Percentiles rank a stretch among this genome's conserved stretches.
Conservation (phyloP, 129 eudicot species). For the Glebionis coronaria region DNA sequence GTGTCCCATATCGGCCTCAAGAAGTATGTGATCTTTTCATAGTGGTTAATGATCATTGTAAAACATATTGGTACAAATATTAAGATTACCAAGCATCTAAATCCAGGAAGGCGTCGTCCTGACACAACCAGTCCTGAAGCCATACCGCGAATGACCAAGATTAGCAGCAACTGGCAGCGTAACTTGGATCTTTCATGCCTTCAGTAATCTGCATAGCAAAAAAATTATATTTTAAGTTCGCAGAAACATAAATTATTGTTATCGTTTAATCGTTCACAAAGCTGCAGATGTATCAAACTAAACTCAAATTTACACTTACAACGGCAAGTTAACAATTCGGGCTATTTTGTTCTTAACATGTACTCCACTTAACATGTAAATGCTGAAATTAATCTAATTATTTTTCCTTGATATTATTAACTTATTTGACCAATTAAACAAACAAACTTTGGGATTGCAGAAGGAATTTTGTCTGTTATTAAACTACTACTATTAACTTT, state of each 20-base stretch:
- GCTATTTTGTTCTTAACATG: too few relatives aligned
- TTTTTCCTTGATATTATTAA: not conserved
- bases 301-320: too few relatives aligned
- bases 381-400: not conserved
- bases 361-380: not conserved
- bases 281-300: too few relatives aligned
- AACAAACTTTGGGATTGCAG: constrained; percentile 1
- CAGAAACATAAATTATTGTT: too few relatives aligned
- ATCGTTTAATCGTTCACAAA: too few relatives aligned
- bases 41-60: constrained; percentile 33
- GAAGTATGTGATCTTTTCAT: constrained; percentile 71
- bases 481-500: not conserved
- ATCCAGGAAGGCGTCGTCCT: constrained; percentile 33
- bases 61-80: too few relatives aligned
- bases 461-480: too few relatives aligned
- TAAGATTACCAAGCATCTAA: constrained; percentile 27
- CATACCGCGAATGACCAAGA: constrained; percentile 31
- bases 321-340: too few relatives aligned
- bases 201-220: not conserved
- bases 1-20: constrained; percentile 90
- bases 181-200: constrained; percentile 1
- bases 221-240: not conserved
- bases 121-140: constrained; percentile 35
- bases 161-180: constrained; percentile 17
- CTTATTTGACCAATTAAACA: not conserved